Evolutionary conservation across 192 early-diverging fungal genomes (phyloP).

Genomic region (Coemansia furcata): DNA sequence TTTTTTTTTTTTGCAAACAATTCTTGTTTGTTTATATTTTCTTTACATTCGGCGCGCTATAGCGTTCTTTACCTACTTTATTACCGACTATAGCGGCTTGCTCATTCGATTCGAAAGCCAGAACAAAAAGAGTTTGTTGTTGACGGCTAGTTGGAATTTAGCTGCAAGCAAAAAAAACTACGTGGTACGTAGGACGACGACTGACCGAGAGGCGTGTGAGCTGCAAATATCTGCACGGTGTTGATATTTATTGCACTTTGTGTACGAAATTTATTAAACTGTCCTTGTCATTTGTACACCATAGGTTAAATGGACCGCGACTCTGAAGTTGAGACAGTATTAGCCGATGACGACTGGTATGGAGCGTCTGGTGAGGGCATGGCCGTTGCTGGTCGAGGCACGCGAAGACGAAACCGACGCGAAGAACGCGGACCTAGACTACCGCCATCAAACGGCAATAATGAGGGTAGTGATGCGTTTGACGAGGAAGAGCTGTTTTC

Average conservation of each 20-base stretch:
- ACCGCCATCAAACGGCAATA: background rate
- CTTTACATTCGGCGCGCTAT: background rate
- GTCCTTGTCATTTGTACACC: background rate
- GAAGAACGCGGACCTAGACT: background rate
- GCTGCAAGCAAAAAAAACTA: background rate
- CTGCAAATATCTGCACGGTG: slow-evolving; percentile 2
- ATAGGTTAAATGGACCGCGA: slow-evolving; percentile 41
- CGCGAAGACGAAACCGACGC: slow-evolving; percentile 1
- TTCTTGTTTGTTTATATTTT: slow-evolving; percentile 1
- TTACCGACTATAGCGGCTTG: background rate
- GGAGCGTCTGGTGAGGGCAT: slow-evolving; percentile 3
- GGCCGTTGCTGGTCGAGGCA: slow-evolving; percentile 1
- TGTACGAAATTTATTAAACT: background rate
- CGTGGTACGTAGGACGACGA: background rate
- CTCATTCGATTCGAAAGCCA: background rate
- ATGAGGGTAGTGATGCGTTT: slow-evolving; percentile 14
- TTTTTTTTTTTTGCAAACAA: background rate
- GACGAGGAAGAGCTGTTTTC: slow-evolving; percentile 51
- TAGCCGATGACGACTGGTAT: slow-evolving; percentile 46
- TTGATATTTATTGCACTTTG: background rate
- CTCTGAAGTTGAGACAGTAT: slow-evolving; percentile 42
- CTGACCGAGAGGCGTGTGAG: slow-evolving; percentile 1
- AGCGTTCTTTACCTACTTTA: background rate
- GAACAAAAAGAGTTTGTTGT: background rate
- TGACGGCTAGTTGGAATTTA: background rate